A percentile compares a stretch with the other conserved stretches of the same genome.
phyloP scores from a whole-genome alignment of 306 rosid species.

The Cicer judaicum region DNA sequence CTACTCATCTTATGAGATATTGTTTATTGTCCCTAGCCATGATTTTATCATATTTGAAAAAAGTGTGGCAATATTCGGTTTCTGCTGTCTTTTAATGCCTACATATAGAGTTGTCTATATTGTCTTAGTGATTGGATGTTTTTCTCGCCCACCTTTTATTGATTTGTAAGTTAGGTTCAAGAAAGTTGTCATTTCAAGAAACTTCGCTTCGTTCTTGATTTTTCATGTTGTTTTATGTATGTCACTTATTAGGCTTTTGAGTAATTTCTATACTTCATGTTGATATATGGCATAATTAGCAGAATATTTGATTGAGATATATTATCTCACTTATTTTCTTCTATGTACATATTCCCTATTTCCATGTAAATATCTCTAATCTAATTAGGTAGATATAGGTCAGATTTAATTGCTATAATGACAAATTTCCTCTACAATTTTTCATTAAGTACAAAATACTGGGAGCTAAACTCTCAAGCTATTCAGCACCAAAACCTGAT shows the following conservation, averaged over 20 bases:
- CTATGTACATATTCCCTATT: too few species aligned
- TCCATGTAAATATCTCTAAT: too few species aligned
- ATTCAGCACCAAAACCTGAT: too few species aligned
- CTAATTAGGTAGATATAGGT: background rate
- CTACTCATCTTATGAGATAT: background rate
- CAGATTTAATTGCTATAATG: background rate
- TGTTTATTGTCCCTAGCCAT: background rate
- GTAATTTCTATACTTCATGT: background rate
- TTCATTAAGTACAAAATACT: too few species aligned
- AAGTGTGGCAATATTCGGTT: conserved; percentile 6
- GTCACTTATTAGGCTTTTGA: background rate
- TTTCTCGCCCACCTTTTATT: background rate
- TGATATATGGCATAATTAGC: background rate
- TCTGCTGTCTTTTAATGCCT: background rate
- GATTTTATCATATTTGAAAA: background rate
- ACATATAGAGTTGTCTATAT: background rate
- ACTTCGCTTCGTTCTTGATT: background rate
- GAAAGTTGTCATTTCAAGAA: conserved; percentile 9
- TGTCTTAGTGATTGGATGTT: conserved; percentile 1
- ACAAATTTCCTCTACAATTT: too few species aligned
- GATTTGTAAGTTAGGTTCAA: conserved; percentile 5
- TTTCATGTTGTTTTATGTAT: background rate
- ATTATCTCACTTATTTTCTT: too few species aligned
- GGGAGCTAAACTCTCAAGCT: too few species aligned
- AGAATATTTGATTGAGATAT: background rate